Evolutionary conservation across 371 early-diverging fungal species (phyloP), one percentile per base, ranked within the genome.

Genomic region (Lichtheimia ornata): DNA sequence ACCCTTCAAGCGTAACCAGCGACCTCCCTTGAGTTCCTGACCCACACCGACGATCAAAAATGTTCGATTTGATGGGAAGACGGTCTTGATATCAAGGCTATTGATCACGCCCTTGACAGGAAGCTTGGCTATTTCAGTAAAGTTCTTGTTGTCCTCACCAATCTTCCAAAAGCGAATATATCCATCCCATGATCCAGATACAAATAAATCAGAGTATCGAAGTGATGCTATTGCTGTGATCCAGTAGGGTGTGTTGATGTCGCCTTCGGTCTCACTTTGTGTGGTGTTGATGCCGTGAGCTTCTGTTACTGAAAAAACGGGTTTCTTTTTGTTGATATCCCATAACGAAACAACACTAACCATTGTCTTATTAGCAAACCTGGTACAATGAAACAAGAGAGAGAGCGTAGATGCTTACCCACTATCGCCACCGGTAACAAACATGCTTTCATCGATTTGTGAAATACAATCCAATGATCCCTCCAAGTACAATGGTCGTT

Each of bases 151-250:
- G 61, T 86, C 85, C 17, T 74, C 76, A 7, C 81, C 76, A 51
- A 97, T 61, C 66, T 91, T 91, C 97, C 97, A 98, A 22, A 98
- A 69, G 13, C 93, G 84, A 15, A 98, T 74, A 50, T 77, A 81
- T 5, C 97, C 97, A 72, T 96, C 95, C 76, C 89, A 90, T n/a
- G 95, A 92, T 0, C 94, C 98, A 22, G 92, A 89, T 12, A 91
- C 91, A 72, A 98, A 92, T 62, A 96, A 50, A 63, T 98, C 97
- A 2, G 96, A 87, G 69, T 90, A 93, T 52, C 87, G 89, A 25
- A 95, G 66, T 0, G 87, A 73, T 5, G 95, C 93, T 27, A 98
- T 64, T 1, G 96, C 76, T 30, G 92, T 91, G 70, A 97, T 94
- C 93, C 93, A 94, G 66, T 79, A 81, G 41, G 92, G 87, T 54